A percentile compares a stretch with the other conserved stretches of the same genome.
These are phyloP conservation scores for Pulveroboletus sp. DNA, from an alignment of 768 basidiomycete genomes.

Conservation along the genomic window DNA sequence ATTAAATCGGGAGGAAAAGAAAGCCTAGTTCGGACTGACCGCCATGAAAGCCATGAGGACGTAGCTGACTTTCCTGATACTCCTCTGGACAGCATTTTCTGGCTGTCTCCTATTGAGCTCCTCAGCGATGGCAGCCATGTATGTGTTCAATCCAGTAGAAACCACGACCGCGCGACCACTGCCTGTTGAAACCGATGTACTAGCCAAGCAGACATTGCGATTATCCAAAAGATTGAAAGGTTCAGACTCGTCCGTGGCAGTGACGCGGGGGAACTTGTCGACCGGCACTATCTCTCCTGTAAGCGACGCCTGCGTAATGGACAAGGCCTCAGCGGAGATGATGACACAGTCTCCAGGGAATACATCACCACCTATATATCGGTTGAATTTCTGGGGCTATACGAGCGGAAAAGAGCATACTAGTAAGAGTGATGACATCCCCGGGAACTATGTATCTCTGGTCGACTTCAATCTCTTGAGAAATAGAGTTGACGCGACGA, in stretches of 20 bases:
- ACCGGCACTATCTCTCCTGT: constrained; percentile 35
- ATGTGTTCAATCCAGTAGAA: constrained; percentile 30
- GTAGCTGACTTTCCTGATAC: constrained; percentile 33
- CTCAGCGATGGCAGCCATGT: constrained; percentile 33
- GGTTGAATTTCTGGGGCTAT: not conserved
- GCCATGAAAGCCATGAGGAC: constrained; percentile 29
- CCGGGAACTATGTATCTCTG: constrained; percentile 30
- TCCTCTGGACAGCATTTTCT: constrained; percentile 31
- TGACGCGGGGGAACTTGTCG: constrained; percentile 24
- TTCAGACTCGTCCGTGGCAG: constrained; percentile 12
- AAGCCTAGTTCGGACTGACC: constrained; percentile 10
- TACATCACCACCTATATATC: constrained; percentile 28
- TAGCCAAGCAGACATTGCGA: constrained; percentile 30
- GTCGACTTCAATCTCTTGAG: constrained; percentile 29
- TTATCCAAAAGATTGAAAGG: constrained; percentile 30
- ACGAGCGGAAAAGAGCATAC: constrained; percentile 9
- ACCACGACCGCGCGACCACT: constrained; percentile 30
- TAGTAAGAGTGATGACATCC: constrained; percentile 29
- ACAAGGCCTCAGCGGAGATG: constrained; percentile 31
- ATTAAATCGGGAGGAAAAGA: not conserved
- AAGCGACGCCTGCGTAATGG: constrained; percentile 34
- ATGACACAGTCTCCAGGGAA: constrained; percentile 34
- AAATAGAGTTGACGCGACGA: constrained; percentile 19
- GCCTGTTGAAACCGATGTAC: constrained; percentile 32
- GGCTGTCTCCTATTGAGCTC: constrained; percentile 31